Percentiles rank a stretch among this genome's conserved stretches.
These are phyloP conservation scores for Vigna hirtella DNA, from an alignment of 306 rosid species.

Conservation along the genomic window DNA sequence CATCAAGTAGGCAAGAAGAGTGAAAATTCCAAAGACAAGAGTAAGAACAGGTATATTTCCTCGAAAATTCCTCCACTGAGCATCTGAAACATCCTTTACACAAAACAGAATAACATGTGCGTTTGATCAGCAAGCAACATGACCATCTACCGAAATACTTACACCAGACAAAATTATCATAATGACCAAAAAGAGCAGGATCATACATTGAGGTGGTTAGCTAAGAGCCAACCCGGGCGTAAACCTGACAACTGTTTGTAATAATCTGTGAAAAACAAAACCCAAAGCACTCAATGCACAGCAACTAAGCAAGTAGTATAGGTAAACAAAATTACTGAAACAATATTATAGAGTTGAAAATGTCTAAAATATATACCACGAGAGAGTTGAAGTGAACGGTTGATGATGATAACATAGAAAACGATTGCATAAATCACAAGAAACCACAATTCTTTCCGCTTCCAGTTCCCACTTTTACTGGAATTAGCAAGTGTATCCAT, in stretches of 20 bases:
- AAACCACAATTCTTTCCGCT: slow-evolving; percentile 60
- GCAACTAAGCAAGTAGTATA: slow-evolving; percentile 9
- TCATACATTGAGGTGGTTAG: slow-evolving; percentile 67
- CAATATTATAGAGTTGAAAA: not conserved
- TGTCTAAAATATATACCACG: slow-evolving; percentile 53
- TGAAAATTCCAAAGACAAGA: slow-evolving; percentile 67
- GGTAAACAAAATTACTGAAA: slow-evolving; percentile 1
- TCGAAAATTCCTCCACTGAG: slow-evolving; percentile 93
- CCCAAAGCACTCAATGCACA: slow-evolving; percentile 23
- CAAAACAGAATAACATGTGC: slow-evolving; percentile 31
- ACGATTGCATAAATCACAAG: slow-evolving; percentile 65
- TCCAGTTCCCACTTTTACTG: slow-evolving; percentile 45
- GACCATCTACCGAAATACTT: slow-evolving; percentile 33
- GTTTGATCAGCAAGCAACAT: slow-evolving; percentile 35
- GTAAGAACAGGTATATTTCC: slow-evolving; percentile 82
- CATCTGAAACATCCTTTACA: slow-evolving; percentile 85
- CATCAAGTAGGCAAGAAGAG: slow-evolving; percentile 59
- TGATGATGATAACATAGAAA: slow-evolving; percentile 74
- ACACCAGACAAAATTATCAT: not conserved
- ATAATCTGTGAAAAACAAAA: slow-evolving; percentile 58
- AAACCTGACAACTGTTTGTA: slow-evolving; percentile 59
- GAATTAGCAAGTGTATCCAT: slow-evolving; percentile 44
- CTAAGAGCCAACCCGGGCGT: slow-evolving; percentile 80
- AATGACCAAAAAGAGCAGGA: slow-evolving; percentile 31
- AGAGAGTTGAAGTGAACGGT: slow-evolving; percentile 77